Conservation (phyloP, 169 alveolate genomes). For the Plasmodium fragile region DNA sequence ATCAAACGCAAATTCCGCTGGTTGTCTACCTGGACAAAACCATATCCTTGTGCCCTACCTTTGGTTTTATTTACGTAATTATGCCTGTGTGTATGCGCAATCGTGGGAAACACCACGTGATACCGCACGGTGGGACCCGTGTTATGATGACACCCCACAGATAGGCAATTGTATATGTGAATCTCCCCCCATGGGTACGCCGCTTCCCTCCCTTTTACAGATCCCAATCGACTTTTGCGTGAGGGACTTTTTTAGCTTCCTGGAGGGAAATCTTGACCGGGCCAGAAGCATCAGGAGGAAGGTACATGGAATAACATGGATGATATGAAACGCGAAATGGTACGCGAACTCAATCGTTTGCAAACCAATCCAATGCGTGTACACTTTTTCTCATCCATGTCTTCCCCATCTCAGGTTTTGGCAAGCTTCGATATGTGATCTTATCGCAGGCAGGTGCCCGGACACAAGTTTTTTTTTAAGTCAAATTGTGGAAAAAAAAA, state of each 20-base stretch:
- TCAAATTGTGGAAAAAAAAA: neutral
- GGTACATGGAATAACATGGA: slow-evolving; percentile 18
- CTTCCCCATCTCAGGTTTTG: slow-evolving; percentile 7
- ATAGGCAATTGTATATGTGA: slow-evolving; percentile 21
- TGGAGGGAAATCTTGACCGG: slow-evolving; percentile 38
- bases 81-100: neutral
- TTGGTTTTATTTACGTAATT: slow-evolving; percentile 65
- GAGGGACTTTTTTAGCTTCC: slow-evolving; percentile 35
- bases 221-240: slow-evolving; percentile 63
- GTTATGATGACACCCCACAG: neutral
- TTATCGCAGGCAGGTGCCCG: neutral
- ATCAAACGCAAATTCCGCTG: slow-evolving; percentile 48
- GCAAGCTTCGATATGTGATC: slow-evolving; percentile 27
- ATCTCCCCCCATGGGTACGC: neutral
- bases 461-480: neutral
- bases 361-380: neutral
- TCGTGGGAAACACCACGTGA: neutral
- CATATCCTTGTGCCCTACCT: slow-evolving; percentile 57
- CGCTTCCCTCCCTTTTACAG: neutral
- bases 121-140: neutral
- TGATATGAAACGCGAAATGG: neutral
- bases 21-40: slow-evolving; percentile 22
- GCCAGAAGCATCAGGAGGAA: slow-evolving; percentile 48
- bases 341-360: neutral
- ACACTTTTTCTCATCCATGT: neutral